Evolutionary conservation across 176 grass and related monocot genomes (phyloP), one percentile per base, ranked within the genome.

Genomic region (Oryza punctata): DNA sequence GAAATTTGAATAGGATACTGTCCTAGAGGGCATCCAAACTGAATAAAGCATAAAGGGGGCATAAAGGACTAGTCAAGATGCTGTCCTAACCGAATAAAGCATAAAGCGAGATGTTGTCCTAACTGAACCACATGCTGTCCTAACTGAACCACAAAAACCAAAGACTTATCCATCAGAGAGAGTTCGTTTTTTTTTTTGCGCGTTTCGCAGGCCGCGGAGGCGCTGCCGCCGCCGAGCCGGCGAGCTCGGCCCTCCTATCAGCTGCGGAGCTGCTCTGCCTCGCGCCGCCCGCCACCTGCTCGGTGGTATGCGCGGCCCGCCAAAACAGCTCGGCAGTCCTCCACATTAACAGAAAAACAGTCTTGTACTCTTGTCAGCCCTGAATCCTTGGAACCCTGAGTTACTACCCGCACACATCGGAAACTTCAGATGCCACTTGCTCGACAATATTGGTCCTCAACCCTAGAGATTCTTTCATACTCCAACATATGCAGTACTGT

Each of bases 261-360:
- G 82, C 76, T 7, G 88, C 82, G 8, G 91, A 95, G 88, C 35
- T 98, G 44, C 85, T 98, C 61, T 93, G 87, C 79, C 81, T 98
- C 41, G 75, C 78, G 30, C 87, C 87, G 33, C 82, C 91, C 12
- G 81, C 68, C 64, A 84, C 95, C 65, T 94, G 63, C 84, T 98
- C 89, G 63, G 82, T 91, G 79, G 82, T 85, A 29, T 93, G 78
- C 72, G 75, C 88, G 13, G 43, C 74, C 2, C 82, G 89, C 54
- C 50, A 61, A 10, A 61, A 61, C 57, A 24, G 1, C 57, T 61
- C 57, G 11, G 2, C 21, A 61, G 9, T 5, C 7, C 7, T n/a
- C 54, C 18, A 60, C 21, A 10, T 1, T 23, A 61, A 61, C 7
- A 23, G 57, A 11, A 61, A 59, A 61, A 61, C 8, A 23, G 57